Evolutionary conservation across 2,329 filamentous ascomycete species (phyloP).

Genomic region (Annulohypoxylon truncatum): DNA sequence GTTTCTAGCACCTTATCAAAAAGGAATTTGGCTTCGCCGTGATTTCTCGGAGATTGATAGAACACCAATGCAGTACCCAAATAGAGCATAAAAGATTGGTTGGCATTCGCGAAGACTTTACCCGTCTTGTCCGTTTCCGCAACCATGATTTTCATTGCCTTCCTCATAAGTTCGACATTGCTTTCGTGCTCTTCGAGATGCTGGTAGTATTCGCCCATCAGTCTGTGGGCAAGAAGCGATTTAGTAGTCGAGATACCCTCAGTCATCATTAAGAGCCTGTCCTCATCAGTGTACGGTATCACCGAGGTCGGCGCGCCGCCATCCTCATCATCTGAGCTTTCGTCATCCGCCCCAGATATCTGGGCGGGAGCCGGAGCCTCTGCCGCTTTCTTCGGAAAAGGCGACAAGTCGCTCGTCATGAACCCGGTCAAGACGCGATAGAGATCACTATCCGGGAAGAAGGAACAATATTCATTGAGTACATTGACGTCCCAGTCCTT

Average conservation of each 20-base stretch:
- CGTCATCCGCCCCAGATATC: conserved; percentile 52
- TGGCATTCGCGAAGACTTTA: conserved; percentile 73
- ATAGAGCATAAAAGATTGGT: conserved; percentile 79
- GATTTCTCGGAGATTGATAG: conserved; percentile 89
- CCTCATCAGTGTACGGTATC: conserved; percentile 76
- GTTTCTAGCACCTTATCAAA: conserved; percentile 85
- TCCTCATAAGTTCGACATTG: conserved; percentile 81
- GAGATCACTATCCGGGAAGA: conserved; percentile 87
- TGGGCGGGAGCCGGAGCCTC: conserved; percentile 33
- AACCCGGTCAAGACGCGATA: conserved; percentile 85
- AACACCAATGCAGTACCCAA: conserved; percentile 91
- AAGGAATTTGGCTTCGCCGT: conserved; percentile 85
- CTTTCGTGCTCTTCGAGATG: conserved; percentile 86
- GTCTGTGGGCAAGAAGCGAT: conserved; percentile 84
- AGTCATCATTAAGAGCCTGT: conserved; percentile 83
- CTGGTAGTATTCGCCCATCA: conserved; percentile 86
- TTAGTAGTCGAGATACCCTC: conserved; percentile 74
- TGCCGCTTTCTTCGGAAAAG: conserved; percentile 69
- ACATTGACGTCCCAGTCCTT: conserved; percentile 81
- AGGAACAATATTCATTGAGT: conserved; percentile 81
- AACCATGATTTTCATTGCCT: conserved; percentile 71
- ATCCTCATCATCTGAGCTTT: conserved; percentile 70
- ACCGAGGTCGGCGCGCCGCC: conserved; percentile 65
- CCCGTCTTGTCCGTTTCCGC: conserved; percentile 75
- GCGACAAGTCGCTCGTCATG: conserved; percentile 84